Percentiles rank a stretch among this genome's conserved stretches.
Evolutionary conservation across 371 early-diverging fungal species (phyloP).

Genomic region (Haplosporangium sp.): DNA sequence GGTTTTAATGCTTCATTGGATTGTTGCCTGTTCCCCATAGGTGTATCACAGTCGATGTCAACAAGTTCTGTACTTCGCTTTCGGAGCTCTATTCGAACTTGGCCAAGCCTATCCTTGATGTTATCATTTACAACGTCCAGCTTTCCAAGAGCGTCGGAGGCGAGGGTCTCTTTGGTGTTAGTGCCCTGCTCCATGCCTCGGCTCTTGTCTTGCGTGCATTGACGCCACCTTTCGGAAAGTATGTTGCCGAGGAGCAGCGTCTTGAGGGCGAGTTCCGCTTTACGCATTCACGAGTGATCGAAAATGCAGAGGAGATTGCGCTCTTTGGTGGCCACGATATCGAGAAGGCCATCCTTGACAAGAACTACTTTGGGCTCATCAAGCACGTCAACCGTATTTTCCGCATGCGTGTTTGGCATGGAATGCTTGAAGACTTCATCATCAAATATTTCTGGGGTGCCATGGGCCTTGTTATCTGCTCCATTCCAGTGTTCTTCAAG

Average conservation of each 20-base stretch:
- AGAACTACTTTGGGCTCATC: conserved; percentile 79
- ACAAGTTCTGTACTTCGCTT: conserved; percentile 84
- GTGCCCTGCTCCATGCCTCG: conserved; percentile 78
- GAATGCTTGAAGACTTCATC: conserved; percentile 91
- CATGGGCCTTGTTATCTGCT: conserved; percentile 88
- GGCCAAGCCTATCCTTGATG: conserved; percentile 90
- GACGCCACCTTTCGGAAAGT: conserved; percentile 91
- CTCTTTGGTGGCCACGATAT: conserved; percentile 82
- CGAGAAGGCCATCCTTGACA: conserved; percentile 82
- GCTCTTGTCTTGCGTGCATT: conserved; percentile 79
- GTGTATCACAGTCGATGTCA: conserved; percentile 88
- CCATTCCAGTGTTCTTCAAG: conserved; percentile 92
- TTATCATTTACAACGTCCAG: conserved; percentile 88
- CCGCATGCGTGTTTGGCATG: conserved; percentile 82
- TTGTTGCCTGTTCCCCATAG: conserved; percentile 13
- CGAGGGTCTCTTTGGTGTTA: conserved; percentile 74
- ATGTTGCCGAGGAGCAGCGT: conserved; percentile 85
- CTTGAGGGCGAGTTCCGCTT: conserved; percentile 90
- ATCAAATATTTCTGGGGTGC: conserved; percentile 97
- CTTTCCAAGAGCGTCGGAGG: conserved; percentile 83
- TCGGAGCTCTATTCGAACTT: conserved; percentile 86
- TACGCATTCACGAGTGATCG: conserved; percentile 86
- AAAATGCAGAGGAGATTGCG: conserved; percentile 92
- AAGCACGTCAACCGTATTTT: conserved; percentile 86
- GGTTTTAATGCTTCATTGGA: background rate